Base-by-base conservation (phyloP, 345 rosid species). In the Eucalyptus fibrosa region DNA sequence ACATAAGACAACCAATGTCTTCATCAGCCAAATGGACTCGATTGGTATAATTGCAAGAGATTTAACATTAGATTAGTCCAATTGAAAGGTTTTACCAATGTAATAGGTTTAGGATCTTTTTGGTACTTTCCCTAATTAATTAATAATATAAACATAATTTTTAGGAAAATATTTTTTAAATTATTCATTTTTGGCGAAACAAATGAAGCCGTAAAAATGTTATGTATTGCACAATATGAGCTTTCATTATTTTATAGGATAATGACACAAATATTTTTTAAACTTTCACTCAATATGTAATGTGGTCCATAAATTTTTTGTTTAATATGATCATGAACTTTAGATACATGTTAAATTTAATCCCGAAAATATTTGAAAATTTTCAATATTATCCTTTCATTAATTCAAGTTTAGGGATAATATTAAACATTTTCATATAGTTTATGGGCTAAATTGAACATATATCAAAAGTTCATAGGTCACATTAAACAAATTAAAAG, bases 11-110 rank as follows among this genome's bases (percentile, higher is more conserved):
- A 56, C 0, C 0, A 10, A 0, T 24, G 1, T 2, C 30, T 7
- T 23, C 28, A 23, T 56, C 12, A 56, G 0, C 0, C 0, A 0
- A 56, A 23, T 24, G 12, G 62, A 56, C 14, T 24, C 0, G 1
- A 56, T 56, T 10, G 30, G 14, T 26, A 24, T 26, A 24, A 24
- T 23, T 56, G 1, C 12, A 23, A 4, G 30, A 56, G 30, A 7
- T 56, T 56, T 56, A 56, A 56, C 6, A 56, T 24, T 56, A 23
- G 30, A 56, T 23, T 23, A 23, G 30, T 56, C 30, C 6, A 56
- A 56, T 56, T 10, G 3, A 56, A 56, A 56, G 30, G 13, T 4
- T 56, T 56, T 9, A 56, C 0, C 3, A 21, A 56, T 23, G 6
- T 9, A 2, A 56, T 56, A 56, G 3, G 62, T 56, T 56, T 56